These are phyloP conservation scores for Ceratobasidium sp. DNA, from an alignment of 1,284 basidiomycete genomes.

Conservation along the genomic window DNA sequence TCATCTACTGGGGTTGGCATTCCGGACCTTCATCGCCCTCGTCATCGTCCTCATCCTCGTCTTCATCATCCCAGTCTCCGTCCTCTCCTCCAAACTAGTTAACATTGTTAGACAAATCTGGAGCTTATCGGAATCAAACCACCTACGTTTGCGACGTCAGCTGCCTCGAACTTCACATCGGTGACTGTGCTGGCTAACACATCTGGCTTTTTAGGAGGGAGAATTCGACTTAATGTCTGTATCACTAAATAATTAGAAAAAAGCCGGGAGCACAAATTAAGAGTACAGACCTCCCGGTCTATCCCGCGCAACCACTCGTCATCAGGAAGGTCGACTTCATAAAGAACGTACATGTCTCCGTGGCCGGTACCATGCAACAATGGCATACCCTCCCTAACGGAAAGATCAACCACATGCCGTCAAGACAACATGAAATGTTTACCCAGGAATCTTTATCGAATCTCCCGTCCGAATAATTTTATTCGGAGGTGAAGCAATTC, in stretches of 20 bases:
- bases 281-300: conserved; percentile 63
- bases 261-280: conserved; percentile 16
- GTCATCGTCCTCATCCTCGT: conserved; percentile 72
- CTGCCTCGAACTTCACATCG: conserved; percentile 75
- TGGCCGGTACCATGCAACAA: conserved; percentile 71
- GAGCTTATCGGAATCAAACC: conserved; percentile 73
- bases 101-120: conserved; percentile 61
- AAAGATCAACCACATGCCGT: conserved; percentile 51
- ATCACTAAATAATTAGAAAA: conserved; percentile 28
- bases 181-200: conserved; percentile 74
- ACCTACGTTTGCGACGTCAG: conserved; percentile 81
- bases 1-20: conserved; percentile 46
- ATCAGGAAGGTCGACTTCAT: conserved; percentile 87
- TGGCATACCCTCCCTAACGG: conserved; percentile 90
- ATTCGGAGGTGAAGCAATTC: conserved; percentile 58
- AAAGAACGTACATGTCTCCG: conserved; percentile 83
- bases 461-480: conserved; percentile 10
- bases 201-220: conserved; percentile 79
- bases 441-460: conserved; percentile 64
- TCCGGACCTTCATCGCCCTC: conserved; percentile 66
- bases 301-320: conserved; percentile 72
- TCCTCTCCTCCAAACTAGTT: background rate
- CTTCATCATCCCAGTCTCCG: conserved; percentile 52
- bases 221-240: conserved; percentile 70
- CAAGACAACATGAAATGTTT: conserved; percentile 69